Percentiles rank a stretch among this genome's conserved stretches.
phyloP scores from a whole-genome alignment of 2,329 filamentous ascomycete species.

The Ascochyta fabae region DNA sequence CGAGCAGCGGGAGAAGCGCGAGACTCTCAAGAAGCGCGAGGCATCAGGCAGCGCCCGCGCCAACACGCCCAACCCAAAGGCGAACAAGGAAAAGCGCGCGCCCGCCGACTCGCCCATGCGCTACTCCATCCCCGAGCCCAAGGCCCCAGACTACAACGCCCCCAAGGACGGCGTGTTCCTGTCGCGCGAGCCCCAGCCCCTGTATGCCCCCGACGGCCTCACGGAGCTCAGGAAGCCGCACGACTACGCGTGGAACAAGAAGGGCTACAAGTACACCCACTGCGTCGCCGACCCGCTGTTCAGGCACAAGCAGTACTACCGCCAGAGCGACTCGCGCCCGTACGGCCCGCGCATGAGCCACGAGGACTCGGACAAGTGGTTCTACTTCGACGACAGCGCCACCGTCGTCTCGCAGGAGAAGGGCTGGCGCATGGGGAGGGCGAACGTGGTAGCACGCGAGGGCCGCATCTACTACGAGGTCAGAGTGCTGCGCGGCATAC shows the following conservation, averaged over 20 bases:
- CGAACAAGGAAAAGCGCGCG: constrained; percentile 46
- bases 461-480: constrained; percentile 95
- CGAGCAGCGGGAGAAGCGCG: constrained; percentile 58
- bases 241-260: constrained; percentile 68
- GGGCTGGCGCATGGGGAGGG: constrained; percentile 88
- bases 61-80: constrained; percentile 49
- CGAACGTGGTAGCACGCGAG: constrained; percentile 88
- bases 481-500: constrained; percentile 80
- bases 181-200: constrained; percentile 54
- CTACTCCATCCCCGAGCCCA: constrained; percentile 58
- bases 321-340: constrained; percentile 84
- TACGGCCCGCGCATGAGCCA: constrained; percentile 87
- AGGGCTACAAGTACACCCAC: constrained; percentile 84
- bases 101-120: constrained; percentile 56
- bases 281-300: constrained; percentile 90
- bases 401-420: constrained; percentile 86
- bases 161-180: constrained; percentile 56
- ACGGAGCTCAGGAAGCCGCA: constrained; percentile 56
- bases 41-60: constrained; percentile 49
- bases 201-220: constrained; percentile 51
- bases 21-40: constrained; percentile 62
- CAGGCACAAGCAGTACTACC: constrained; percentile 85
- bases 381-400: constrained; percentile 78
- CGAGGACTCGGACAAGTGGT: constrained; percentile 85
- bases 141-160: constrained; percentile 56